Evolutionary conservation across 2,329 filamentous ascomycete genomes (phyloP).

Genomic region (Didymellaceae sp.): DNA sequence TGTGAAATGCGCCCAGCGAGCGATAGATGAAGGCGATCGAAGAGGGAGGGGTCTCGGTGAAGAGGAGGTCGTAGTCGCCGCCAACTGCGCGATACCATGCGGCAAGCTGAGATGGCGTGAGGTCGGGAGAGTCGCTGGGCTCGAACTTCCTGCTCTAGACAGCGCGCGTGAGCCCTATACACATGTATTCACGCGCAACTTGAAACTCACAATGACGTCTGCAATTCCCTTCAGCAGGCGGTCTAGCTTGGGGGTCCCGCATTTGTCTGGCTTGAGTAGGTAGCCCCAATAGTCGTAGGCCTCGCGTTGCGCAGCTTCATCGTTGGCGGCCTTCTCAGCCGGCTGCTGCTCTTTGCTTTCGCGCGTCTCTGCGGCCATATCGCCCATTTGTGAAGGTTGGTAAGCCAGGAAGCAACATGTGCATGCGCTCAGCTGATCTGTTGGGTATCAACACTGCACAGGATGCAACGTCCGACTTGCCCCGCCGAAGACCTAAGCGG

Average conservation of each 20-base stretch:
- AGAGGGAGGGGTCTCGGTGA: conserved; percentile 73
- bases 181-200: background rate
- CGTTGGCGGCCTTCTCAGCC: conserved; percentile 27
- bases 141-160: conserved; percentile 52
- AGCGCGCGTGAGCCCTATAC: conserved; percentile 19
- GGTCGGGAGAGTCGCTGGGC: conserved; percentile 53
- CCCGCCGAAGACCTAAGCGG: conserved; percentile 13
- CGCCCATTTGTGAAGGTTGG: conserved; percentile 18
- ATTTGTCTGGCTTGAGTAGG: conserved; percentile 59
- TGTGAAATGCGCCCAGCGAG: conserved; percentile 87
- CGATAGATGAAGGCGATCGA: conserved; percentile 93
- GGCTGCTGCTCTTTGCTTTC: conserved; percentile 27
- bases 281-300: conserved; percentile 60
- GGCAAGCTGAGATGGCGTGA: conserved; percentile 57
- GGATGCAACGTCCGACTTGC: conserved; percentile 29
- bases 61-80: conserved; percentile 65
- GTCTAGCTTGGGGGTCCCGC: conserved; percentile 56
- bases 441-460: conserved; percentile 23
- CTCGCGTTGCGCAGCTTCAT: conserved; percentile 47
- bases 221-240: conserved; percentile 55
- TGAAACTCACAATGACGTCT: conserved; percentile 51
- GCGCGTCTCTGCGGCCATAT: conserved; percentile 40
- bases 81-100: conserved; percentile 57
- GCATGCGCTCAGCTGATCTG: conserved; percentile 22
- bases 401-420: conserved; percentile 15